phyloP scores from a whole-genome alignment of 768 basidiomycete species.

The Russula olivacea region DNA sequence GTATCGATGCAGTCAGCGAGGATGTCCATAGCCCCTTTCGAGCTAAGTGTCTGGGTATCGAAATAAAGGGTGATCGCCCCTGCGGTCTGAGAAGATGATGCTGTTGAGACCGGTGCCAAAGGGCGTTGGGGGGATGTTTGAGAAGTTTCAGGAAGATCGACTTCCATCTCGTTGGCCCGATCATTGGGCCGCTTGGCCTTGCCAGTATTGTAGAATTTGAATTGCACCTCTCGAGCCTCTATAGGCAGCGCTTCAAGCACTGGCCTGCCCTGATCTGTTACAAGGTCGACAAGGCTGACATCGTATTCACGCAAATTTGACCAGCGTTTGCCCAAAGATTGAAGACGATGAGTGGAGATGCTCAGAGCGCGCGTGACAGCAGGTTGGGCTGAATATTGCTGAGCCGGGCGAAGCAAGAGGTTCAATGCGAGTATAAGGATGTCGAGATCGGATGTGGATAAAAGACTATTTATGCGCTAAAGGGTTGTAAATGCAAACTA shows the following conservation, averaged over 20 bases:
- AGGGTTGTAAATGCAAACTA: background rate
- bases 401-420: slow-evolving; percentile 84
- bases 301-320: slow-evolving; percentile 75
- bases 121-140: slow-evolving; percentile 40
- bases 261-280: slow-evolving; percentile 45
- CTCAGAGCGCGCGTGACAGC: slow-evolving; percentile 78
- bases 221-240: slow-evolving; percentile 74
- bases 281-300: slow-evolving; percentile 68
- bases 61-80: slow-evolving; percentile 59
- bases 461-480: slow-evolving; percentile 84
- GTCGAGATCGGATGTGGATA: slow-evolving; percentile 86
- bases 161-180: slow-evolving; percentile 40
- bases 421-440: slow-evolving; percentile 78
- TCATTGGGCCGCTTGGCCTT: slow-evolving; percentile 27
- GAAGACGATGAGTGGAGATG: slow-evolving; percentile 74
- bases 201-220: slow-evolving; percentile 73
- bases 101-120: slow-evolving; percentile 30
- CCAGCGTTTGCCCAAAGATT: slow-evolving; percentile 82
- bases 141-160: slow-evolving; percentile 41
- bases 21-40: slow-evolving; percentile 66
- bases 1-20: slow-evolving; percentile 66
- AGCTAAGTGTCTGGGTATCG: slow-evolving; percentile 51
- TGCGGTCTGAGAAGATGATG: slow-evolving; percentile 31
- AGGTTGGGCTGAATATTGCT: slow-evolving; percentile 88
- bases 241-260: slow-evolving; percentile 58